Conservation (phyloP, 805 yeast species). For the Yarrowia sp. region DNA sequence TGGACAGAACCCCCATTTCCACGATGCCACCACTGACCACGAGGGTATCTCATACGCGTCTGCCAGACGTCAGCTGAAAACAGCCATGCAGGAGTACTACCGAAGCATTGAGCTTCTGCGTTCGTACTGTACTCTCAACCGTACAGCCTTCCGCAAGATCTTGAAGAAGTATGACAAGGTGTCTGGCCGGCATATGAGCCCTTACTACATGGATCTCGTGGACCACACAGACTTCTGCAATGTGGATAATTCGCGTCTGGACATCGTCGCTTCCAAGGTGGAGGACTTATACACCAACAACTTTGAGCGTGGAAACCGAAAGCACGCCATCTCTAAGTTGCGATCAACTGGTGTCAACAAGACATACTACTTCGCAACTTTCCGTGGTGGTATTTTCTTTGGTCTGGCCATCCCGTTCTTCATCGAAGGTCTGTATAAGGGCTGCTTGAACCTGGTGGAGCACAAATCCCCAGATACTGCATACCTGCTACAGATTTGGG, state of each 20-base stretch:
- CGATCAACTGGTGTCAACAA: constrained; percentile 47
- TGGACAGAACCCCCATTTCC: constrained; percentile 30
- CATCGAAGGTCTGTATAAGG: constrained; percentile 55
- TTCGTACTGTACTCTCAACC: constrained; percentile 70
- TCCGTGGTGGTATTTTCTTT: constrained; percentile 61
- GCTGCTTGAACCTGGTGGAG: constrained; percentile 45
- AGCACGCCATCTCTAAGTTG: constrained; percentile 68
- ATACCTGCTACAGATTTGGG: constrained; percentile 83
- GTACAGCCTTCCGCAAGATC: constrained; percentile 86
- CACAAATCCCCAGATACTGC: constrained; percentile 53
- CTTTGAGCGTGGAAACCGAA: constrained; percentile 70
- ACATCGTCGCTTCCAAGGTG: constrained; percentile 56
- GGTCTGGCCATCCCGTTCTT: constrained; percentile 74
- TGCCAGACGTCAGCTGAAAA: constrained; percentile 66
- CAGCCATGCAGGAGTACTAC: constrained; percentile 69
- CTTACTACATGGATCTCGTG: constrained; percentile 55
- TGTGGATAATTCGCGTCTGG: constrained; percentile 62
- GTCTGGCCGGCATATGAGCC: constrained; percentile 46
- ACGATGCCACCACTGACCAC: constrained; percentile 1
- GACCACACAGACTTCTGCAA: constrained; percentile 51
- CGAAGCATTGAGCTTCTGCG: constrained; percentile 66
- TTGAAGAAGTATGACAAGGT: constrained; percentile 88
- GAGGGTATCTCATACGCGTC: constrained; percentile 53
- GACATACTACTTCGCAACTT: constrained; percentile 45
- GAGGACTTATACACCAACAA: constrained; percentile 66